Base-by-base conservation (phyloP, 495 filamentous ascomycete genomes). In the Clohesyomyces aquaticus region DNA sequence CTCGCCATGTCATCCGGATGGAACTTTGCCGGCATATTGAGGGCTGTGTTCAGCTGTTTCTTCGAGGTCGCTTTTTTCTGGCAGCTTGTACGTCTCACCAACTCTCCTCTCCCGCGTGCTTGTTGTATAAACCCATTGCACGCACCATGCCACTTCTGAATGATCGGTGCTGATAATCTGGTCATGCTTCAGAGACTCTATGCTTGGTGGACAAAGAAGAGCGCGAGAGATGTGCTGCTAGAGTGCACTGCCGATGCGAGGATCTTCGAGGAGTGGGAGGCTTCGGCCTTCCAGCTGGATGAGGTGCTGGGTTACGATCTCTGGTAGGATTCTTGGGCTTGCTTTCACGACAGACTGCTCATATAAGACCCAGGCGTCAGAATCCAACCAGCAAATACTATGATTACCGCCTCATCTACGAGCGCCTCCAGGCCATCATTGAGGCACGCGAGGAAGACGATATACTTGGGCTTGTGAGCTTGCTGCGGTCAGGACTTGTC, bases 401-500 rank as follows among this genome's bases (percentile, higher is more conserved):
- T 76, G 93, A 96, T 76, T 96, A 91, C 79, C 81, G 84, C 47
- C 87, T 97, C 48, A 96, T 97, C 65, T 80, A 88, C 71, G 84
- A 90, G 59, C 86, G 93, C 41, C 76, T 93, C 26, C 83, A 86
- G 67, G 82, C 85, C 25, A 83, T 96, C 62, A 81, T 87, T 61
- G 82, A 81, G 41, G 88, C 90, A 0, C 87, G 88, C n/a, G 87
- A 92, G 63, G 81, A 85, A 19, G 85, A 87, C 58, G 90, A 96
- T 71, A 82, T 93, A 29, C 76, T 90, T 42, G 82, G 82, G 16
- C 77, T 97, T 1, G 85, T 90, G 25, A 91, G 90, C 65, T 81
- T 95, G 4, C 82, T 96, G 26, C 89, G 91, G 6, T 91, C 88
- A 6, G 92, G 93, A 6, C 83, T 96, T 4, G 89, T 98, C 45